Evolutionary conservation across 2,329 filamentous ascomycete genomes (phyloP), one percentile per base, ranked within the genome.

Genomic region (Diaporthe ampelina): DNA sequence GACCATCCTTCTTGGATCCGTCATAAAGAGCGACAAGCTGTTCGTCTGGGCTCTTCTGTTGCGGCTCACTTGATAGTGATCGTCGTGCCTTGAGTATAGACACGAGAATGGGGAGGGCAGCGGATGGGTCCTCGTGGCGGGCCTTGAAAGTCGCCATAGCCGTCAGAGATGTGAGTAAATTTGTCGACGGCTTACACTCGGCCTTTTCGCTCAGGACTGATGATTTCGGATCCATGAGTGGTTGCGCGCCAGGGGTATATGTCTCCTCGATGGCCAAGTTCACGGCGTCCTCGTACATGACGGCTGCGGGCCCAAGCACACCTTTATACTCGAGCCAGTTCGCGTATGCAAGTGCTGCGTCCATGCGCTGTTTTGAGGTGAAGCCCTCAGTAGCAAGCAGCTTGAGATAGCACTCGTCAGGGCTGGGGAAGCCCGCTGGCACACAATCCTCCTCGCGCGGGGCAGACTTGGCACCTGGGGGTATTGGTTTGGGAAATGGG

Each of bases 251-350:
- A 75, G 79, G 50, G 74, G 78, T 83, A 83, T 57, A 82, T 78
- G 50, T 88, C 85, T 88, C 89, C 13, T 88, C 86, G 0, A 89
- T 88, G 1, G 95, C 94, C 75, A 97, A 92, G 77, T 94, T 91
- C 54, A 98, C 85, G 0, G 93, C 95, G 88, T 94, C 92, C 76
- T 88, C 87, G 82, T 94, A 95, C 85, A 95, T 91, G 76, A 93
- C 90, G 72, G 91, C 88, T 0, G 95, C 92, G 0, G 90, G 91
- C 5, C 91, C 90, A 1, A 88, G 84, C 35, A 91, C 82, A 1
- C 90, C 87, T 84, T 95, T 96, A 84, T 91, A 96, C 77, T 95
- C 94, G 52, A 97, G 87, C 90, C 94, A 98, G 72, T 94, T 93
- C 2, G 93, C 96, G 81, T 95, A 97, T 1, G 92, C 93, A 56